Base-by-base conservation (phyloP, 2,329 filamentous ascomycete species). In the Pseudopyricularia javanii region DNA sequence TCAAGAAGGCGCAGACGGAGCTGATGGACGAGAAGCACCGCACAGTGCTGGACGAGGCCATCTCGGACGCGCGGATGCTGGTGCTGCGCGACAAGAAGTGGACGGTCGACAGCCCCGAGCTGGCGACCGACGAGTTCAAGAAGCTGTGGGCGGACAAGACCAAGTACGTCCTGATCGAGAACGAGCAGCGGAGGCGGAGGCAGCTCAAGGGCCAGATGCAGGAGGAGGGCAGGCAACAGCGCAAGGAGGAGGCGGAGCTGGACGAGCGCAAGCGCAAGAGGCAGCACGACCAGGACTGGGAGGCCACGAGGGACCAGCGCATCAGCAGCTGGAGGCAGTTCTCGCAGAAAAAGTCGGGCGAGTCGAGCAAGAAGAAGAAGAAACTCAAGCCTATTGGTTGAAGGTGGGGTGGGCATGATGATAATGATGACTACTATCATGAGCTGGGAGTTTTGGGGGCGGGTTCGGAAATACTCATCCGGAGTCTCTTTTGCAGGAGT, bases 311-410 rank as follows among this genome's bases (percentile, higher is more conserved):
- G 48, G 93, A 98, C 56, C 80, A 89, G 70, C 79, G 93, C 58
- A 97, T 98, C 68, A 88, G 83, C 58, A 95, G 86, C 67, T 98
- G 93, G 93, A 80, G 93, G 54, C 81, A 90, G 59, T 98, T 95
- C 63, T 84, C 93, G 66, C 93, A 94, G 71, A 80, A 79, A 56
- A 82, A 78, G 68, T 74, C 72, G 20, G 73, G 72, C 45, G 71
- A 67, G n/a, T 35, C 50, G 28, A 32, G 34, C 12, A 78, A 78
- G 68, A 83, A 82, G 70, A 83, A 82, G 67, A 79, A 83, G 68
- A 87, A 88, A 74, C 70, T 80, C 52, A 82, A 82, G 74, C 76
- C 77, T 1, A 79, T 82, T 54, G 79, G 78, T 33, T 81, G 62
- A 72, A 40, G 11, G 24, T n/a, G 24, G 15, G 17, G 24, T 3